Evolutionary conservation across 2,329 filamentous ascomycete species (phyloP).

Genomic region (Fusarium nodosum): DNA sequence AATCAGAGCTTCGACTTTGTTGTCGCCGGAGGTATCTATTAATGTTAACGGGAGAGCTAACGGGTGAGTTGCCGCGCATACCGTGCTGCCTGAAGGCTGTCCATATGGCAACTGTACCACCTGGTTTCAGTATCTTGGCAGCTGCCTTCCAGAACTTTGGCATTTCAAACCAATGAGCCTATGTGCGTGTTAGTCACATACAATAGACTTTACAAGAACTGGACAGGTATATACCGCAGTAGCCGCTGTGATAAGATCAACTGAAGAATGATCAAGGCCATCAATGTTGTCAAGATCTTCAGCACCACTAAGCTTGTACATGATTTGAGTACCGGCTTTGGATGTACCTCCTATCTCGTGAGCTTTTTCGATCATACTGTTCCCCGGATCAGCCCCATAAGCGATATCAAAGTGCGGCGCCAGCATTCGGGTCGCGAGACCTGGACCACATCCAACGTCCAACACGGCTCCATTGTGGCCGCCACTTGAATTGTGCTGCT

Average conservation of each 20-base stretch:
- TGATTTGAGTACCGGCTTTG: rapidly evolving
- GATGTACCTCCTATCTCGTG: not conserved
- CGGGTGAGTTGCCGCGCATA: rapidly evolving
- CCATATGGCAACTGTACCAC: conserved; percentile 23
- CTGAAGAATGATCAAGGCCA: not conserved
- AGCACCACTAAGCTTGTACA: not conserved
- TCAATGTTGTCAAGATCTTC: conserved; percentile 10
- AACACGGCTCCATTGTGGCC: not conserved
- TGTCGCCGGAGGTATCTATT: rapidly evolving
- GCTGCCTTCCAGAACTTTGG: conserved; percentile 12
- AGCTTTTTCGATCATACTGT: conserved; percentile 5
- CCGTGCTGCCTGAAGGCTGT: not conserved
- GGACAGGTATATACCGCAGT: not conserved
- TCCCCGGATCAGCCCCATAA: conserved; percentile 18
- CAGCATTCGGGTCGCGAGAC: not conserved
- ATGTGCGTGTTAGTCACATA: rapidly evolving
- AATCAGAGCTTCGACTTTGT: not conserved
- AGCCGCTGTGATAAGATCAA: conserved; percentile 20
- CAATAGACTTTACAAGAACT: rapidly evolving
- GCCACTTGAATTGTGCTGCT: not conserved
- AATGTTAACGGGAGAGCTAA: rapidly evolving
- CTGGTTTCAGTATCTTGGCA: conserved; percentile 6
- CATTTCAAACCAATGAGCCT: conserved; percentile 33
- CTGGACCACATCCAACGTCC: conserved; percentile 22
- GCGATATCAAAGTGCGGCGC: conserved; percentile 2